Base-by-base conservation (phyloP, 768 basidiomycete genomes). In the Macrolepiota fuliginosa region DNA sequence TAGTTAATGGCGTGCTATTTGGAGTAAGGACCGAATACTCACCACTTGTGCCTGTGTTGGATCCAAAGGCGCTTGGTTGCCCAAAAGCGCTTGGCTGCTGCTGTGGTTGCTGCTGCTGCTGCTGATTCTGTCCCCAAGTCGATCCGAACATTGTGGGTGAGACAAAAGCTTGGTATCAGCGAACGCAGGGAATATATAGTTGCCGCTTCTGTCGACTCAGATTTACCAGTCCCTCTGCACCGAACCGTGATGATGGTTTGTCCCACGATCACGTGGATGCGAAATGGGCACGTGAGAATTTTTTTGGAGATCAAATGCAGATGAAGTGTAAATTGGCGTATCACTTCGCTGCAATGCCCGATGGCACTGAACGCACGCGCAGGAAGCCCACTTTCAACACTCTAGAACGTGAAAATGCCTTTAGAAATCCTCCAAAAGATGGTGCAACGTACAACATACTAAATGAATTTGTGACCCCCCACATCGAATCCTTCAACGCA, bases 401-500 rank as follows among this genome's bases (percentile, higher is more conserved):
- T 3, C 81, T 96, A 54, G 79, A 79, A 29, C 83, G 96, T 58
- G 94, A 97, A 77, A 77, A 85, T 6, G 73, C 80, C 3, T 97
- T 97, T 76, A 82, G 83, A 73, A 80, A 87, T 61, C 97, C 96
- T 0, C 81, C 90, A 27, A 80, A 81, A 66, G 75, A 83, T 45
- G 84, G 84, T 22, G 83, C 90, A 24, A 85, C 87, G 12, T 86
- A 92, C 65, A 86, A 86, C 19, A 91, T 91, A 56, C 81, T 98
- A 63, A 93, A 97, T 67, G 92, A 96, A 74, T 92, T 98, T 68
- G 94, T 98, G 57, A 78, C 85, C 24, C 96, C 97, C 5, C 96
- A 98, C 72, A 85, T 98, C 64, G 91, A 98, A 73, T 94, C 92
- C 40, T 98, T 99, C 82, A 96, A 98, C 74, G 89, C 94, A 15